Evolutionary conservation across 2,329 filamentous ascomycete species (phyloP).

Genomic region (Harringtonia lauricola): DNA sequence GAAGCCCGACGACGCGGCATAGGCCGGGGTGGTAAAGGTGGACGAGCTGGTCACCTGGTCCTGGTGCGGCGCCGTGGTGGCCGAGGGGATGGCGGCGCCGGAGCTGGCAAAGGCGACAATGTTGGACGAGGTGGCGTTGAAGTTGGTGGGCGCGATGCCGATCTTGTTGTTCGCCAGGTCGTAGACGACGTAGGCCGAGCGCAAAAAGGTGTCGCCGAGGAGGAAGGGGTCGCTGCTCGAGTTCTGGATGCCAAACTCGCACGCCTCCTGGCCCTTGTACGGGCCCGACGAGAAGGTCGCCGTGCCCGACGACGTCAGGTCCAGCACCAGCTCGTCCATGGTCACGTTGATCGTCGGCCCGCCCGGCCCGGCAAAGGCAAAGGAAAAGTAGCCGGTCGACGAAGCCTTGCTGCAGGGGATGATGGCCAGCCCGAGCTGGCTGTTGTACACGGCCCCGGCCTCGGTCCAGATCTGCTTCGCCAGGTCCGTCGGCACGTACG

Average conservation of each 20-base stretch:
- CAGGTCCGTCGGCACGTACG: constrained; percentile 55
- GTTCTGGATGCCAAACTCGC: constrained; percentile 47
- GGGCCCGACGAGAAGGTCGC: constrained; percentile 27
- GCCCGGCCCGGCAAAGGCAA: constrained; percentile 37
- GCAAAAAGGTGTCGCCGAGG: constrained; percentile 47
- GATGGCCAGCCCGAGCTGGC: constrained; percentile 25
- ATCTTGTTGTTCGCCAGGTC: constrained; percentile 48
- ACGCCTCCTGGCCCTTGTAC: constrained; percentile 34
- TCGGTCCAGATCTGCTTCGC: constrained; percentile 41
- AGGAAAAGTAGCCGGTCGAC: constrained; percentile 37
- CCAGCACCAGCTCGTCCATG: constrained; percentile 46
- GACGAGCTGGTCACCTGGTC: constrained; percentile 18
- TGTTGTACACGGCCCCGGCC: constrained; percentile 37
- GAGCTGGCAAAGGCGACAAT: constrained; percentile 38
- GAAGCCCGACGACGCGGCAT: constrained; percentile 26
- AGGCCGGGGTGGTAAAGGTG: constrained; percentile 19
- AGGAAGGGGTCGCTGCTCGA: constrained; percentile 30
- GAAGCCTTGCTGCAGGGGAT: constrained; percentile 37
- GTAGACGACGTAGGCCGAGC: constrained; percentile 50
- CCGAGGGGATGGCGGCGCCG: constrained; percentile 38
- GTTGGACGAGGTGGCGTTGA: constrained; percentile 39
- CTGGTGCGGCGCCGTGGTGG: constrained; percentile 32
- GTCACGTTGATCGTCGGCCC: constrained; percentile 39
- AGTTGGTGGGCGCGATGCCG: constrained; percentile 41
- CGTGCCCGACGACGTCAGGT: constrained; percentile 23